Conservation (phyloP, 805 yeast species). For the Priceomyces castillae region DNA sequence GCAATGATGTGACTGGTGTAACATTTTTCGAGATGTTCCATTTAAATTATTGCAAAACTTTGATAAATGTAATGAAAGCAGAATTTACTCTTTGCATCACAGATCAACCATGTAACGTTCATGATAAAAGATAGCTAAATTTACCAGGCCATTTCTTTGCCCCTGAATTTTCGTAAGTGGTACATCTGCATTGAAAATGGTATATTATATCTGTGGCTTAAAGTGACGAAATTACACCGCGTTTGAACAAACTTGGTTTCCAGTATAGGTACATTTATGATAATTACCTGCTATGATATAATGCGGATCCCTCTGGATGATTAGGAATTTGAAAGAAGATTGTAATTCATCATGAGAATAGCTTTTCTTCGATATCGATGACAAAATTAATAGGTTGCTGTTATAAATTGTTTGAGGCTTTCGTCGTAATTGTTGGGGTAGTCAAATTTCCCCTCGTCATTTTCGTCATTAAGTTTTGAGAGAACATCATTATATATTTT, state of each 20-base stretch:
- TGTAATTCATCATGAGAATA: conserved; percentile 24
- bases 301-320: conserved; percentile 28
- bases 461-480: background rate
- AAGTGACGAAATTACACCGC: conserved; percentile 12
- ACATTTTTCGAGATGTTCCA: background rate
- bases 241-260: conserved; percentile 20
- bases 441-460: background rate
- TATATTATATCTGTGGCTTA: conserved; percentile 15
- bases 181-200: conserved; percentile 51
- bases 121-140: too few relatives aligned
- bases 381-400: conserved; percentile 15
- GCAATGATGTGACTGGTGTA: background rate
- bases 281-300: conserved; percentile 20
- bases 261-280: conserved; percentile 26
- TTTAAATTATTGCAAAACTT: conserved; percentile 15
- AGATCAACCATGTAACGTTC: too few relatives aligned
- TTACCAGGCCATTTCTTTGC: too few relatives aligned
- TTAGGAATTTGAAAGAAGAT: conserved; percentile 32
- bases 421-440: background rate
- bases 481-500: background rate
- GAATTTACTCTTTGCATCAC: too few relatives aligned
- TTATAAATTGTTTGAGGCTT: background rate
- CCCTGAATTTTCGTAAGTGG: conserved; percentile 47
- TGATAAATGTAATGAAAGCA: conserved; percentile 20
- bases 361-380: conserved; percentile 21